Evolutionary conservation across 148 eudicot species (phyloP), one percentile per base, ranked within the genome.

Genomic region (Agrostemma githago): DNA sequence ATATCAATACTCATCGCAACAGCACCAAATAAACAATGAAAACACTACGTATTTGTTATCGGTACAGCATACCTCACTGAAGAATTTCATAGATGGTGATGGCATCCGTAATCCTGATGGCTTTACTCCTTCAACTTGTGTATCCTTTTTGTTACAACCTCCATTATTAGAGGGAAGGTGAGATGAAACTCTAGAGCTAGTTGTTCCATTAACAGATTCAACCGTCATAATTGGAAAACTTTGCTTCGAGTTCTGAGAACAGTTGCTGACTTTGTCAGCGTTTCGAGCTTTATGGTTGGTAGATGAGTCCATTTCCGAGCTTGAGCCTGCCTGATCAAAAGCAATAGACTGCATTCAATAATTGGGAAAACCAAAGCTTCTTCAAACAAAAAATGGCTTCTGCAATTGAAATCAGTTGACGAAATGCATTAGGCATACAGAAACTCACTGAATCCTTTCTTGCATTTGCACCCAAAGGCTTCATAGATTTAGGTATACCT

Each of bases 41-140:
- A 37, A 0, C 54, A 44, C 72, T 15, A 71, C 54, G 77, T 72
- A 12, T 42, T 59, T 10, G 68, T 72, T 56, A 65, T 21, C 51
- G 9, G 6, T 26, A 26, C 34, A 17, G 7, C 72, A 44, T 88
- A 95, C 97, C 99, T 89, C 92, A 57, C 89, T 78, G 77, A 95
- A 95, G 79, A 88, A 95, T 43, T 86, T 86, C 72, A 92, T 76
- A n/a, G 97, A 95, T 48, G 99, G 99, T 10, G 99, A 90, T 64
- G 97, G 97, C 96, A 86, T 90, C 65, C 96, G 83, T 86, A 95
- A 84, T 62, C 97, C 92, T 51, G 99, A 92, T 42, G 94, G 94
- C 82, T 85, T 90, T 43, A 44, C 44, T 44, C 85, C 73, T 81
- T 81, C 86, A 72, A 70, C 60, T 71, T 82, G 79, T 72, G 37